A percentile compares a stretch with the other conserved stretches of the same genome.
phyloP scores from a whole-genome alignment of 2,329 filamentous ascomycete species.

The Lachnellula cervina region DNA sequence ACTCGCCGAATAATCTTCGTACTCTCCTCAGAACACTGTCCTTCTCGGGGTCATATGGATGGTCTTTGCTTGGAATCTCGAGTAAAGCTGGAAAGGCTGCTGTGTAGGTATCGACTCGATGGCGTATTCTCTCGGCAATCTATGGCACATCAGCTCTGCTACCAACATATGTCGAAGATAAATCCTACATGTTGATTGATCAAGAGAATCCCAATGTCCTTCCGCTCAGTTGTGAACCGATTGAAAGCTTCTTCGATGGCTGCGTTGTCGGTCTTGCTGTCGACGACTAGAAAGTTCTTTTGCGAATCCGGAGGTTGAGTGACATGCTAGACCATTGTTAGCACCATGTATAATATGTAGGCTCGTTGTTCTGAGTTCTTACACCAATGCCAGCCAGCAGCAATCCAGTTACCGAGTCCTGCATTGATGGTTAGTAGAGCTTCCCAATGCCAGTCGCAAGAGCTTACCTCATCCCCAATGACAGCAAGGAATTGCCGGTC shows the following conservation, averaged over 20 bases:
- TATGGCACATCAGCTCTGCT: slow-evolving; percentile 34
- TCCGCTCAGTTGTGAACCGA: slow-evolving; percentile 79
- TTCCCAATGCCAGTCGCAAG: neutral
- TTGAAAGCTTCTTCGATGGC: slow-evolving; percentile 89
- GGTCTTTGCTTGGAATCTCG: slow-evolving; percentile 97
- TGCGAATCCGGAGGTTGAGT: slow-evolving; percentile 82
- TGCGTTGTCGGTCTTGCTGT: slow-evolving; percentile 83
- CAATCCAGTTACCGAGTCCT: slow-evolving; percentile 96
- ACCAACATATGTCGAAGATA: neutral
- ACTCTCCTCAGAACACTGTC: slow-evolving; percentile 94
- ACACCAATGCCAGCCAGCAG: slow-evolving; percentile 94
- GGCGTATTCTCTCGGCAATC: slow-evolving; percentile 91
- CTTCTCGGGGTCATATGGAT: slow-evolving; percentile 98
- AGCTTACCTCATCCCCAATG: slow-evolving; percentile 84
- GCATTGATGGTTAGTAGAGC: slow-evolving; percentile 19
- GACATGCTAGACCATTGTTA: slow-evolving; percentile 63
- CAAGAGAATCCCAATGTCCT: slow-evolving; percentile 92
- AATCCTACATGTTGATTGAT: slow-evolving; percentile 90
- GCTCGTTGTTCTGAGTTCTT: slow-evolving; percentile 33
- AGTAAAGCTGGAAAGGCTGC: slow-evolving; percentile 94
- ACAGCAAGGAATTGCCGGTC: slow-evolving; percentile 95
- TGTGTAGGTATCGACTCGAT: slow-evolving; percentile 85
- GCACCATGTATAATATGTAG: neutral
- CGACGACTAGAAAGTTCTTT: slow-evolving; percentile 97
- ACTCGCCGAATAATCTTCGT: slow-evolving; percentile 66